Base-by-base conservation (phyloP, 495 filamentous ascomycete genomes). In the Aspergillus asperescens region DNA sequence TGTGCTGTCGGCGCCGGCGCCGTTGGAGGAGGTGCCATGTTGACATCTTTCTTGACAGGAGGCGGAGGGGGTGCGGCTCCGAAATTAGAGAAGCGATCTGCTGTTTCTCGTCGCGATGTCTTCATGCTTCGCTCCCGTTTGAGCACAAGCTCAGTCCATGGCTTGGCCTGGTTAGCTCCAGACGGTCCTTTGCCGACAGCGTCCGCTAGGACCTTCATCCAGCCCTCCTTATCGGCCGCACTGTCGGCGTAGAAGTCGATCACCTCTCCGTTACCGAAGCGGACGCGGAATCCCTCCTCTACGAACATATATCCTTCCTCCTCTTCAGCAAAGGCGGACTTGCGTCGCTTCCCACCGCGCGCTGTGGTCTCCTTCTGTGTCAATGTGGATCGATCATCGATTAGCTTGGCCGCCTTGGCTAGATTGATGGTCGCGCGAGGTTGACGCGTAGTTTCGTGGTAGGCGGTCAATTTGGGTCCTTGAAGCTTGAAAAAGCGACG, bases 221-320 rank as follows among this genome's bases (percentile, higher is more conserved):
- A 98, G 46, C 81, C 88, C 12, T 94, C 87, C 67, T 98, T 98
- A 58, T 89, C 85, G 42, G 77, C 80, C 1, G 81, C 75, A 29
- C 80, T 89, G 67, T 98, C 93, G 56, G 93, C 94, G 58, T 98
- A 98, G 70, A 98, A 98, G 67, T 98, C 93, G 56, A 98, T 98
- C 34, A 92, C 82, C 70, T 98, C 93, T 43, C 93, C 93, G 63
- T 98, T 98, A 53, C 86, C 90, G 69, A 98, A 98, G 47, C 91
- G 89, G 65, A 98, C 92, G 28, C 93, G 88, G 81, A 98, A 98
- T 10, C 94, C 93, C 65, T 97, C 94, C 69, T 98, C 93, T 19
- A 98, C 93, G 60, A 97, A 97, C 90, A 96, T 95, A 73, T 97
- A 98, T 41, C 94, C 93, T 61, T 98, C 93, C 68, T 97, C 94